Percentiles rank a stretch among this genome's conserved stretches.
Conservation (phyloP, 768 basidiomycete genomes). For the Lentinula aciculospora region DNA sequence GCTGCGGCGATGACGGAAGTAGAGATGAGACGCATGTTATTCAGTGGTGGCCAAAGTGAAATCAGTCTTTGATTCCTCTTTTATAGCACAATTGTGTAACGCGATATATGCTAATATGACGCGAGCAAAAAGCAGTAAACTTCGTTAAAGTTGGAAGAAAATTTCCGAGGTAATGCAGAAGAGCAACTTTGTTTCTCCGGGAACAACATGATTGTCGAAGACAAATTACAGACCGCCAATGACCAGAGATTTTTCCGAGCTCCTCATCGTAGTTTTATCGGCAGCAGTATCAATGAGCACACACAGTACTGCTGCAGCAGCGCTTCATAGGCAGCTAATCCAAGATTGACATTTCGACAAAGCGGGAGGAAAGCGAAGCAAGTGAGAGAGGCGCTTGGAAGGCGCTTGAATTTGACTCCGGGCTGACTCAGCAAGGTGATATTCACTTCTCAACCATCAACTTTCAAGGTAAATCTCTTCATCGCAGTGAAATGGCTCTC, state of each 20-base stretch:
- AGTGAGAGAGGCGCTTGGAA: no score
- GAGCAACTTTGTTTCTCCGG: neutral
- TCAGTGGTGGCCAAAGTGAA: neutral
- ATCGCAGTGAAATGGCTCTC: conserved; percentile 34
- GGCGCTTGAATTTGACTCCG: neutral
- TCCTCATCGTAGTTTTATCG: neutral
- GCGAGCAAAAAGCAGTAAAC: neutral
- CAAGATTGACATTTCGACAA: no score
- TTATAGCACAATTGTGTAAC: neutral
- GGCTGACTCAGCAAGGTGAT: neutral
- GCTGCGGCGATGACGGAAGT: neutral
- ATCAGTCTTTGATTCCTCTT: neutral
- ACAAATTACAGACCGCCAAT: neutral
- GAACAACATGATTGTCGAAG: neutral
- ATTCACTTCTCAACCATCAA: neutral
- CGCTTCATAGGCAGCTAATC: no score
- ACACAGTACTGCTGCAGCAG: no score
- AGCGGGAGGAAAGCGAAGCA: no score
- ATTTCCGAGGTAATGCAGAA: neutral
- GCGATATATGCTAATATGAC: neutral
- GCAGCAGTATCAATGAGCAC: neutral
- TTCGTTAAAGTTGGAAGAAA: neutral
- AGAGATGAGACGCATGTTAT: conserved; percentile 2
- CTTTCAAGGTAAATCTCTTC: neutral
- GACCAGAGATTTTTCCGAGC: conserved; percentile 1